Evolutionary conservation across 2,329 filamentous ascomycete species (phyloP).

Genomic region (Huntiella bhutanensis): DNA sequence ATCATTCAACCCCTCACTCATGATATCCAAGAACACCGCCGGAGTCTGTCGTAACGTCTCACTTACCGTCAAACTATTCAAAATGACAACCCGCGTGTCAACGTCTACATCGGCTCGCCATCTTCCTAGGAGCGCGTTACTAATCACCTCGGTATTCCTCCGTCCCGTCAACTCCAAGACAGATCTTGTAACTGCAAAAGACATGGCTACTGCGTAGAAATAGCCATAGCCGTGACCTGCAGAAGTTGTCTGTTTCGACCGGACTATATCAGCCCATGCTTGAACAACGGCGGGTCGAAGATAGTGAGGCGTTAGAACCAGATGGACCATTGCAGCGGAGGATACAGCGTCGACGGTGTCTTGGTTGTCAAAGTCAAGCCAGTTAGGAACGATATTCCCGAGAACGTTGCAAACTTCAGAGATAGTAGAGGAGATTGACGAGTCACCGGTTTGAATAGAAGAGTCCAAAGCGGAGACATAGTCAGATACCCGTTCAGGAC

Average conservation of each 20-base stretch:
- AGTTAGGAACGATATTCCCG: conserved; percentile 9
- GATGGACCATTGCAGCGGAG: conserved; percentile 29
- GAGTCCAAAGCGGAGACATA: conserved; percentile 13
- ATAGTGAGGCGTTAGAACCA: conserved; percentile 24
- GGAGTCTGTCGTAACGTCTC: conserved; percentile 24
- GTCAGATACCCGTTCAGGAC: conserved; percentile 1
- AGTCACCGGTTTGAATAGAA: background rate
- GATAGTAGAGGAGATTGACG: background rate
- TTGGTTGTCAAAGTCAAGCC: conserved; percentile 30
- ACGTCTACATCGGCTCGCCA: conserved; percentile 32
- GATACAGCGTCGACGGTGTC: conserved; percentile 32
- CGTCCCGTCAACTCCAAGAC: conserved; percentile 3
- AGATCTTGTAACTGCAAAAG: conserved; percentile 23
- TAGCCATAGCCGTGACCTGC: conserved; percentile 28
- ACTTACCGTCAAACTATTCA: conserved; percentile 33
- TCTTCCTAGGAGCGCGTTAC: conserved; percentile 28
- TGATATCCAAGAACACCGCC: conserved; percentile 24
- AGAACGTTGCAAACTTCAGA: background rate
- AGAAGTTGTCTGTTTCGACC: conserved; percentile 17
- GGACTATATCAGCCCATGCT: conserved; percentile 28
- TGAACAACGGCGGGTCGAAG: conserved; percentile 23
- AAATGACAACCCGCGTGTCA: conserved; percentile 34
- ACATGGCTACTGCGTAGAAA: conserved; percentile 33
- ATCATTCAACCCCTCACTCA: conserved; percentile 53
- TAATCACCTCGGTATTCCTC: conserved; percentile 19